Base-by-base conservation (phyloP, 1,284 basidiomycete species). In the Nidula niveotomentosa region DNA sequence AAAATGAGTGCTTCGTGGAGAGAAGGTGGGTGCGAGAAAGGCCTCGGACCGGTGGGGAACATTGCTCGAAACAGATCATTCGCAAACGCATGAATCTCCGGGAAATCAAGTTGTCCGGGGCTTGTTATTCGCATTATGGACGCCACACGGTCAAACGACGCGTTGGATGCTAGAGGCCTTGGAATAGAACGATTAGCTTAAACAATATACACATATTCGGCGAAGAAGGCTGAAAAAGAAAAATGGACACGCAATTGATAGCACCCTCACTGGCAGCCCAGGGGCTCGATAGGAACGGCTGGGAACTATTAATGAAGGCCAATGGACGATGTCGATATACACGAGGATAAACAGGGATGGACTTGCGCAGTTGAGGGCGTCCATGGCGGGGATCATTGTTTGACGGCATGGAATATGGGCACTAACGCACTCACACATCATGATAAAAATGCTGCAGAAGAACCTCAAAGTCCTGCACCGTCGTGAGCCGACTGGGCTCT, bases 361-460 rank as follows among this genome's bases (percentile, higher is more conserved):
- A 30, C 30, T 30, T 30, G 30, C 30, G 30, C 30, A 30, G 6
- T 30, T 30, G 30, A 30, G 30, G 30, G 30, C 30, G 6, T 30
- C 30, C 30, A 30, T 30, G 30, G 6, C 30, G 5, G 30, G 30
- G 30, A 30, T 30, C 30, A 30, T 5, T 30, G 30, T 6, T 5
- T 6, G 6, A 30, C 30, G 6, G 30, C 30, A 30, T 30, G 30
- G 30, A 30, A 30, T 30, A 49, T 41, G 13, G 33, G 9, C 10
- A 17, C 12, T 15, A 17, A 15, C 10, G 33, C 13, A 78, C 84
- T 75, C 67, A 89, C 86, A 67, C 66, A 60, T 86, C 80, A 61
- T 86, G 83, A 63, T 89, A 89, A 34, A 89, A 64, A 67, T 87
- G 78, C 54, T 78, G 77, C 9, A 89, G 66, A 44, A 90, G 65